phyloP scores from a whole-genome alignment of 2,329 filamentous ascomycete species.

The Fusarium pseudocircinatum region DNA sequence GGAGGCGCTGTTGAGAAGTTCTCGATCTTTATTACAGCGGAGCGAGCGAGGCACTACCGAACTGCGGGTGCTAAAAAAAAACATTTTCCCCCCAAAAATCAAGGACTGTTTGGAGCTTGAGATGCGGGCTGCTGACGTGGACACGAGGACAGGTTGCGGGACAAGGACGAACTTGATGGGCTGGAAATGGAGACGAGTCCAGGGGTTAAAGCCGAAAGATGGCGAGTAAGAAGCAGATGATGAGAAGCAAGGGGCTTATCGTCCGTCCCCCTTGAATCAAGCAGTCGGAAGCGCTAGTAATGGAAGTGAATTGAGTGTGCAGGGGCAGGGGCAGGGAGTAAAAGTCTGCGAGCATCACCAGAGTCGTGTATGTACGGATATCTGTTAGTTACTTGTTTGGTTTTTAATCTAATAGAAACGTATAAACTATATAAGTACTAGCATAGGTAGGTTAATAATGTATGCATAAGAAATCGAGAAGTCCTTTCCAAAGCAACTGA shows the following conservation, averaged over 20 bases:
- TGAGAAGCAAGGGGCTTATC: conserved; percentile 9
- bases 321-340: background rate
- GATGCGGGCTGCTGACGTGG: conserved; percentile 34
- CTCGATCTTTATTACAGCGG: background rate
- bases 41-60: conserved; percentile 22
- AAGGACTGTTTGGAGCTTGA: conserved; percentile 4
- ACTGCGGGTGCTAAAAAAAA: conserved; percentile 21
- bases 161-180: conserved; percentile 2
- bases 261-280: conserved; percentile 15
- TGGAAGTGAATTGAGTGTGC: background rate
- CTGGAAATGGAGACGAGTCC: conserved; percentile 9
- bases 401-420: background rate
- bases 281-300: background rate
- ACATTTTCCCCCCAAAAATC: background rate
- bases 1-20: conserved; percentile 14
- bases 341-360: background rate
- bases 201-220: conserved; percentile 9
- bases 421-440: background rate
- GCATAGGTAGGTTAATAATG: background rate
- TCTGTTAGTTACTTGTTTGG: background rate
- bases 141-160: conserved; percentile 23
- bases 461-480: background rate
- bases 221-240: background rate
- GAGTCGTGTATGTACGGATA: background rate
- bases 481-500: background rate